Base-by-base conservation (phyloP, 495 filamentous ascomycete species). In the Aspergillus nidulans region DNA sequence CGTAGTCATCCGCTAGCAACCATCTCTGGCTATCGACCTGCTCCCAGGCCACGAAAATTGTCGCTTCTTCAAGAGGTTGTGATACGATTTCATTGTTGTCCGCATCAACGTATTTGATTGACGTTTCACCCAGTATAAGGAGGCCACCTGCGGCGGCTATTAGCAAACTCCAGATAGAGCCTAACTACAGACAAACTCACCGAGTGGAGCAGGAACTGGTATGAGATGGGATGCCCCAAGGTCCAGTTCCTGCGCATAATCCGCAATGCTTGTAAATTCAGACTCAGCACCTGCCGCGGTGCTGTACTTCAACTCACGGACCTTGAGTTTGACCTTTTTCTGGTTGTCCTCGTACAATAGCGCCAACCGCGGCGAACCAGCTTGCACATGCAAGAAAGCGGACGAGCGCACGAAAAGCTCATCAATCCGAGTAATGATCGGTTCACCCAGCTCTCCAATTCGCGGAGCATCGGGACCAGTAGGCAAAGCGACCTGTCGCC, bases 1-100 rank as follows among this genome's bases (percentile, higher is more conserved):
- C 94, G 59, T 90, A 95, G 53, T 96, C 90, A 68, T 99, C 94
- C 7, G 88, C 91, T 12, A 99, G 69, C 16, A 96, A 74, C 77
- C 89, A 97, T 54, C 87, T 78, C 44, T 86, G 84, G 24, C 81
- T 82, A 61, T 96, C 87, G 23, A 95, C 82, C 58, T 85, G 82
- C 60, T 86, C 85, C 95, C 95, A 99, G 15, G 90, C 82, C 24
- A 91, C 86, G 59, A 94, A 97, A 32, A 92, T 83, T 3, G 85
- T 89, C 1, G 89, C 77, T 52, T 92, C 85, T 3, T 83, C 75
- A 4, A 98, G 70, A 2, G 75, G 63, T 0, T 83, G 74, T 19
- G 84, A 81, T 19, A 77, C 77, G 20, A 80, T 72, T 65, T 87
- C 78, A 18, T 84, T 87, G 24, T 82, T 74, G 49, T 76, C 79